A percentile compares a stretch with the other conserved stretches of the same genome.
phyloP scores from a whole-genome alignment of 2,329 filamentous ascomycete genomes.

The Aspergillus sp. region DNA sequence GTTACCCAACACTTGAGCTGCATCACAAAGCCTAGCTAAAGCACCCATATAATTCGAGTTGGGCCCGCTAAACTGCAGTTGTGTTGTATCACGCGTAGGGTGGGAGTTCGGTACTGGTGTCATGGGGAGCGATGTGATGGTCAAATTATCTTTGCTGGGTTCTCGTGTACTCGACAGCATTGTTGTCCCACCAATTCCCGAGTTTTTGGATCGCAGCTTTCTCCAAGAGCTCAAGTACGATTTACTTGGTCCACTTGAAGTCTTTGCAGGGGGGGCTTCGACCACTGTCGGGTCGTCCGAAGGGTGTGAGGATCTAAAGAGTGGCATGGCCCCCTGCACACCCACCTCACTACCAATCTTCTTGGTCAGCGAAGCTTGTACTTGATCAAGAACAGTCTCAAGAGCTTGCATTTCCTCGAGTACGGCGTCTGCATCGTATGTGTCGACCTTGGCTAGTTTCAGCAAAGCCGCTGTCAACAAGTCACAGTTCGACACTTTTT shows the following conservation, averaged over 20 bases:
- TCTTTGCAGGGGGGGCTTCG: slow-evolving; percentile 44
- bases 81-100: slow-evolving; percentile 67
- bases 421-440: slow-evolving; percentile 84
- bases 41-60: slow-evolving; percentile 89
- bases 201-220: slow-evolving; percentile 85
- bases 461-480: slow-evolving; percentile 82
- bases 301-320: slow-evolving; percentile 65
- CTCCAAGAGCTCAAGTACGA: slow-evolving; percentile 83
- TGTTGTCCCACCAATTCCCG: slow-evolving; percentile 55
- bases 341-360: slow-evolving; percentile 94
- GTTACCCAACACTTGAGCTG: slow-evolving; percentile 85
- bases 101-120: slow-evolving; percentile 59
- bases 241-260: slow-evolving; percentile 66
- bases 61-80: slow-evolving; percentile 73
- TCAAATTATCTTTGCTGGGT: slow-evolving; percentile 57
- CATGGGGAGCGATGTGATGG: slow-evolving; percentile 77
- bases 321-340: slow-evolving; percentile 65
- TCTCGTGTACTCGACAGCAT: slow-evolving; percentile 40
- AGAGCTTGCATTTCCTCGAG: slow-evolving; percentile 91
- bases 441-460: slow-evolving; percentile 80
- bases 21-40: slow-evolving; percentile 86
- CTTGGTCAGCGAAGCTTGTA: slow-evolving; percentile 71
- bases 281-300: slow-evolving; percentile 46
- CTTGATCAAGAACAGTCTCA: slow-evolving; percentile 81
- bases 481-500: slow-evolving; percentile 91